These are phyloP conservation scores for Croton laevigatus DNA, from an alignment of 441 rosid species.

Conservation along the genomic window DNA sequence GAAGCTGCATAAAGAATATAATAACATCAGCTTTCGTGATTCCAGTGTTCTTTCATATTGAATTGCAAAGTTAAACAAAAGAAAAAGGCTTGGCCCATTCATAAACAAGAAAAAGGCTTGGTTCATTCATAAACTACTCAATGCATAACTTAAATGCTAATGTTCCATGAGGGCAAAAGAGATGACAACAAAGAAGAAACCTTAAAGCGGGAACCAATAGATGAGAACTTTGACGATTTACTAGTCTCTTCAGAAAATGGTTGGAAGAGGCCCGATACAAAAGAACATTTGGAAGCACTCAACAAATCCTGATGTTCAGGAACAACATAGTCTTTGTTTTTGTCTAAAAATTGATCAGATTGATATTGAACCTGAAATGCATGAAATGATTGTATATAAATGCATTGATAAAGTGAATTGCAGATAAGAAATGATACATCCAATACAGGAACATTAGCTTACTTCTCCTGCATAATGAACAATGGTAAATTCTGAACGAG, in stretches of 20 bases:
- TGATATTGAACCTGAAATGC: constrained; percentile 81
- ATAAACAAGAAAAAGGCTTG: constrained; percentile 19
- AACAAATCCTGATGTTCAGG: constrained; percentile 88
- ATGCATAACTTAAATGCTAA: constrained; percentile 8
- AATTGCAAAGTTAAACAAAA: constrained; percentile 6
- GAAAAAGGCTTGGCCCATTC: constrained; percentile 16
- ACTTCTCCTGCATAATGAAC: constrained; percentile 98
- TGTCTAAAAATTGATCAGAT: constrained; percentile 80
- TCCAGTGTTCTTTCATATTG: neutral
- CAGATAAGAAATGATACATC: constrained; percentile 12
- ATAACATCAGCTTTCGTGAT: constrained; percentile 27
- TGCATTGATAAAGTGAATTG: constrained; percentile 19
- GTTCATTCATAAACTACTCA: neutral
- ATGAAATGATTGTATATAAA: constrained; percentile 20
- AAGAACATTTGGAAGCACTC: constrained; percentile 81
- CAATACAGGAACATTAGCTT: constrained; percentile 25
- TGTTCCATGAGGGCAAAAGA: constrained; percentile 13
- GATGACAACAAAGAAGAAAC: constrained; percentile 32
- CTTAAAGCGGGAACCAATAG: constrained; percentile 87
- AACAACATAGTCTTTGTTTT: constrained; percentile 90
- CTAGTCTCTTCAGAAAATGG: constrained; percentile 51
- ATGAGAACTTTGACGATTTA: constrained; percentile 86
- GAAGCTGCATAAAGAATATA: constrained; percentile 61
- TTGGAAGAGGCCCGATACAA: constrained; percentile 76
- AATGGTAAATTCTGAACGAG: constrained; percentile 80